phyloP scores from a whole-genome alignment of 495 filamentous ascomycete genomes.

The Bathelium albidoporum region DNA sequence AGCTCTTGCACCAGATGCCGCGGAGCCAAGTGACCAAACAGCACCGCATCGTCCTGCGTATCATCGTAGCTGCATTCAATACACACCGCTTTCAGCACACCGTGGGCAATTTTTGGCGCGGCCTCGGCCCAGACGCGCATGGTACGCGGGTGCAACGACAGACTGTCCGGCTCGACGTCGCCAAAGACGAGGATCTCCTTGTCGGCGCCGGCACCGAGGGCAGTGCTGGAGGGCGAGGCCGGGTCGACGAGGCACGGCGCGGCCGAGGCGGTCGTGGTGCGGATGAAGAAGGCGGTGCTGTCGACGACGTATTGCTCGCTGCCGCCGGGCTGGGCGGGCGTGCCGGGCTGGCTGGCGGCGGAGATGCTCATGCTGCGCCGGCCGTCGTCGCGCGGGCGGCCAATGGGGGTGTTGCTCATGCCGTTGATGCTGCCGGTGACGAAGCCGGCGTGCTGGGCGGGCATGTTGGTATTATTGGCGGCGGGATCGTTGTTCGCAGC shows the following conservation, averaged over 20 bases:
- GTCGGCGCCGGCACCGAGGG: background rate
- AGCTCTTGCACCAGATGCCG: slow-evolving; percentile 71
- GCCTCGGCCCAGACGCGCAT: slow-evolving; percentile 71
- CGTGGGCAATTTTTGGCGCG: slow-evolving; percentile 64
- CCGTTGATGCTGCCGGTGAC: background rate
- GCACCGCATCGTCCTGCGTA: slow-evolving; percentile 54
- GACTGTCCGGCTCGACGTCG: slow-evolving; percentile 83
- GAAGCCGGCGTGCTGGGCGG: background rate
- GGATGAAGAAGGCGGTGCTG: slow-evolving; percentile 85
- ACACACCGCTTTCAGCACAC: slow-evolving; percentile 65
- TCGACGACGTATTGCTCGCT: slow-evolving; percentile 40
- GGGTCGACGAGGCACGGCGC: background rate
- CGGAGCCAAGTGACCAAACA: slow-evolving; percentile 85
- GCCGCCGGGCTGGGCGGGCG: slow-evolving; percentile 7
- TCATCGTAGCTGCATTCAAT: slow-evolving; percentile 94
- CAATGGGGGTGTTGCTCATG: background rate
- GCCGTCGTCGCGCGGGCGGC: background rate
- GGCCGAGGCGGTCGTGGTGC: slow-evolving; percentile 39
- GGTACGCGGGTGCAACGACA: slow-evolving; percentile 75
- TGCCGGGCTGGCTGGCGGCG: slow-evolving; percentile 15
- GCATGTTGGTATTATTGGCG: background rate
- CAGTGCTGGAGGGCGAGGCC: background rate
- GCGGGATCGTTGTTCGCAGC: background rate
- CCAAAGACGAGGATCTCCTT: slow-evolving; percentile 85
- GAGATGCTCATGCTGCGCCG: background rate